Evolutionary conservation across 148 eudicot species (phyloP).

Genomic region (Fagopyrum tataricum): DNA sequence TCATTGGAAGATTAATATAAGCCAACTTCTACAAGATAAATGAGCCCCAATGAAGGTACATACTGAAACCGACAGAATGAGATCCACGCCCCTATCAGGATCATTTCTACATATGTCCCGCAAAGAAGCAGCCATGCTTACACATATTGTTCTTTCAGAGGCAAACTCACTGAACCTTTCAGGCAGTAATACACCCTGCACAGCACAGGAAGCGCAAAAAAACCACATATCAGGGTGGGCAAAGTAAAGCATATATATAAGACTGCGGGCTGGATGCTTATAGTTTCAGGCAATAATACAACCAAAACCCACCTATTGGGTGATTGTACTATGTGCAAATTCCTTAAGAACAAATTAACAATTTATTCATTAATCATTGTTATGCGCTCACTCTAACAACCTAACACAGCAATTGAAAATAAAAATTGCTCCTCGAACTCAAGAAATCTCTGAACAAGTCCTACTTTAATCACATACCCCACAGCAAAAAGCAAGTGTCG

Average conservation of each 20-base stretch:
- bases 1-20: background rate
- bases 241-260: background rate
- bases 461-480: background rate
- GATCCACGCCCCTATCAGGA: slow-evolving; percentile 95
- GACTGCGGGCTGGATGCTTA: background rate
- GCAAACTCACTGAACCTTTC: slow-evolving; percentile 38
- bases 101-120: slow-evolving; percentile 76
- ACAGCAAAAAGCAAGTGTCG: too few species aligned
- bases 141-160: slow-evolving; percentile 44
- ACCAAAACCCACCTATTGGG: background rate
- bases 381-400: too few species aligned
- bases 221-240: background rate
- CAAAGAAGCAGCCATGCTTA: slow-evolving; percentile 77
- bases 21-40: background rate
- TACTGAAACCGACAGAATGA: slow-evolving; percentile 87
- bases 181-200: slow-evolving; percentile 64
- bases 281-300: background rate
- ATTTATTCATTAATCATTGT: too few species aligned
- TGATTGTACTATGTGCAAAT: background rate
- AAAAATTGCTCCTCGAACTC: background rate
- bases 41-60: slow-evolving; percentile 21
- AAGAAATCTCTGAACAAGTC: background rate
- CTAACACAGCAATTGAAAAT: background rate
- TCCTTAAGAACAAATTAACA: background rate
- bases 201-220: slow-evolving; percentile 16